These are phyloP conservation scores for Phytomonas sp. DNA, from an alignment of 208 protist genomes.

Conservation along the genomic window DNA sequence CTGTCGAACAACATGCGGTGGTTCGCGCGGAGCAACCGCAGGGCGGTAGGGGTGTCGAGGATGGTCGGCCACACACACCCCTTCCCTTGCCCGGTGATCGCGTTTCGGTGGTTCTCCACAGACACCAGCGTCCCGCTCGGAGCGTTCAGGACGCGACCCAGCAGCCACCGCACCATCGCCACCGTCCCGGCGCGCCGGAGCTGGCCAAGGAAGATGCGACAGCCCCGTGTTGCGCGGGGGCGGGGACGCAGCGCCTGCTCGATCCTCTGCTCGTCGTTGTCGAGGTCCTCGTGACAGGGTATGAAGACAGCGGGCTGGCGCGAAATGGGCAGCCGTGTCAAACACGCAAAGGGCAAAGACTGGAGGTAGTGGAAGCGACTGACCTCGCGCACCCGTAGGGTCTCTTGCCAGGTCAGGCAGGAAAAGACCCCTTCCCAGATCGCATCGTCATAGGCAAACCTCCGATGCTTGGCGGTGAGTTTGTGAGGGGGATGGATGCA, in stretches of 20 bases:
- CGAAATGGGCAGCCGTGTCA: constrained; percentile 34
- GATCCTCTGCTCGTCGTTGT: constrained; percentile 28
- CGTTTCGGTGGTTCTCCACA: constrained; percentile 68
- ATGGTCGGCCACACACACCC: constrained; percentile 68
- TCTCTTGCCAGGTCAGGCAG: constrained; percentile 40
- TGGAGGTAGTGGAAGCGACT: constrained; percentile 35
- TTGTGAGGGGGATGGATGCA: background rate
- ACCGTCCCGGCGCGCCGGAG: constrained; percentile 64
- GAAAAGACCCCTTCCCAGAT: constrained; percentile 37
- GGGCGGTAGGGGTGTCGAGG: constrained; percentile 21
- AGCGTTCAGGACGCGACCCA: constrained; percentile 43
- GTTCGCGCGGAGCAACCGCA: constrained; percentile 33
- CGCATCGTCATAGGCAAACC: constrained; percentile 12
- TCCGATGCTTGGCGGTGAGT: background rate
- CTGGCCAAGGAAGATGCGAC: constrained; percentile 70
- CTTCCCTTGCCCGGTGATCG: constrained; percentile 44
- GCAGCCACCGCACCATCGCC: constrained; percentile 62
- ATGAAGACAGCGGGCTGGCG: constrained; percentile 50
- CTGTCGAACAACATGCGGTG: constrained; percentile 70
- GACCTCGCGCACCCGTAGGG: constrained; percentile 33
- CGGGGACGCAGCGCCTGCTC: constrained; percentile 27
- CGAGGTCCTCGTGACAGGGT: constrained; percentile 53
- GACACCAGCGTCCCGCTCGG: constrained; percentile 26
- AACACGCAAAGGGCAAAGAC: constrained; percentile 31
- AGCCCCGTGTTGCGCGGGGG: background rate